These are phyloP conservation scores for Russula vinacea DNA, from an alignment of 768 basidiomycete species.

Conservation along the genomic window DNA sequence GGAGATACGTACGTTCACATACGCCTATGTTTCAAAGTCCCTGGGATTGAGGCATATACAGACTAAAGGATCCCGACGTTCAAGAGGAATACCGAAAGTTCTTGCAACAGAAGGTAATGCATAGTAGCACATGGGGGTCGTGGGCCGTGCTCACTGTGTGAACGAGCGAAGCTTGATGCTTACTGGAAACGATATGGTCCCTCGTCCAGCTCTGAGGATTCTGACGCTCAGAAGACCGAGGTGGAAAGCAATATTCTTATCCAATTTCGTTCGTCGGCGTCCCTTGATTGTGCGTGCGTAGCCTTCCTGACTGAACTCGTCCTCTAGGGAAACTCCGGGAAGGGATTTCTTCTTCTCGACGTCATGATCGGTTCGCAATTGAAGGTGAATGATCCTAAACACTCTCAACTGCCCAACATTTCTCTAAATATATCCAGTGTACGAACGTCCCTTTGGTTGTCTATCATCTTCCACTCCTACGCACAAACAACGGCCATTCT, in stretches of 20 bases:
- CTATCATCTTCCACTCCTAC: constrained; percentile 58
- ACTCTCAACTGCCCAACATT: neutral
- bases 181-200: constrained; percentile 44
- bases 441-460: constrained; percentile 70
- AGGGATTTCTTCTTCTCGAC: constrained; percentile 59
- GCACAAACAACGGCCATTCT: constrained; percentile 62
- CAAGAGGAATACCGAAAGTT: constrained; percentile 69
- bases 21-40: neutral
- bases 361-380: constrained; percentile 58
- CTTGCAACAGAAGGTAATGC: constrained; percentile 62
- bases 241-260: constrained; percentile 68
- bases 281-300: neutral
- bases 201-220: constrained; percentile 15
- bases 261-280: constrained; percentile 57
- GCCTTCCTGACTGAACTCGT: constrained; percentile 3
- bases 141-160: neutral
- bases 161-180: constrained; percentile 44
- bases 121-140: neutral
- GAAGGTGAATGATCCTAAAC: constrained; percentile 53
- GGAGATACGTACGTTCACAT: constrained; percentile 62
- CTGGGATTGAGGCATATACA: constrained; percentile 39
- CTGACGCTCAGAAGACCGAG: constrained; percentile 41
- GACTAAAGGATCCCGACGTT: constrained; percentile 54
- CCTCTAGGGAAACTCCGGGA: constrained; percentile 69
- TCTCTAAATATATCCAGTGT: constrained; percentile 44